These are phyloP conservation scores for Pythium periplocum DNA, from an alignment of 352 stramenopile genomes.

Conservation along the genomic window DNA sequence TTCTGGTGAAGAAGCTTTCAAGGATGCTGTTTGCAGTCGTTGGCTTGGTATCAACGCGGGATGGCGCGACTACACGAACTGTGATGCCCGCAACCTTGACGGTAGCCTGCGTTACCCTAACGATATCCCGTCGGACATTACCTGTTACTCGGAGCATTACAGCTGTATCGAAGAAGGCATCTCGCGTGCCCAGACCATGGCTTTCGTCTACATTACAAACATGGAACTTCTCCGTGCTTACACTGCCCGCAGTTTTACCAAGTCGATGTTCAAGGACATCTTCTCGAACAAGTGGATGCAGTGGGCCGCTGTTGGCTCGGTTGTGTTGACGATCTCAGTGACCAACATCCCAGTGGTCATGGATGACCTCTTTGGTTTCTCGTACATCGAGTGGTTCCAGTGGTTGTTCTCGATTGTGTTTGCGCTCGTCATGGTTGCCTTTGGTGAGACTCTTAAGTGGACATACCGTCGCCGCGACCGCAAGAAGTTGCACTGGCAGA, in stretches of 20 bases:
- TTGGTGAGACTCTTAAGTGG: slow-evolving; percentile 67
- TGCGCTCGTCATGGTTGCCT: slow-evolving; percentile 57
- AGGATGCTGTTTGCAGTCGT: slow-evolving; percentile 44
- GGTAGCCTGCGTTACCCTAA: slow-evolving; percentile 36
- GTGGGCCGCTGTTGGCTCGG: slow-evolving; percentile 51
- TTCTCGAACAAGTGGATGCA: slow-evolving; percentile 83
- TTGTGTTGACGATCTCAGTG: slow-evolving; percentile 55
- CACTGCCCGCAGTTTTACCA: slow-evolving; percentile 72
- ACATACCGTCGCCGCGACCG: slow-evolving; percentile 55
- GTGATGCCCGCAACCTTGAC: slow-evolving; percentile 22
- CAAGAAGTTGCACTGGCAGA: slow-evolving; percentile 27
- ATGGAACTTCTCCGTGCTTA: slow-evolving; percentile 74
- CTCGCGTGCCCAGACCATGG: slow-evolving; percentile 64
- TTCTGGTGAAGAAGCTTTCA: slow-evolving; percentile 29
- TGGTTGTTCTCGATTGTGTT: slow-evolving; percentile 70
- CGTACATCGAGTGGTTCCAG: slow-evolving; percentile 66
- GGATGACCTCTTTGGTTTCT: slow-evolving; percentile 66
- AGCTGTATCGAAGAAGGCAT: slow-evolving; percentile 61
- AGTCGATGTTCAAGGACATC: slow-evolving; percentile 63
- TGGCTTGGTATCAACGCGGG: slow-evolving; percentile 45
- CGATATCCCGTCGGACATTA: slow-evolving; percentile 30
- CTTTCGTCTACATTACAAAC: slow-evolving; percentile 72
- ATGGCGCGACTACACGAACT: slow-evolving; percentile 49
- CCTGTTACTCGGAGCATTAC: slow-evolving; percentile 46
- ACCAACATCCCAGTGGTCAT: slow-evolving; percentile 66